Evolutionary conservation across 257 asterid species (phyloP).

Genomic region (Oldenlandia corymbosa): DNA sequence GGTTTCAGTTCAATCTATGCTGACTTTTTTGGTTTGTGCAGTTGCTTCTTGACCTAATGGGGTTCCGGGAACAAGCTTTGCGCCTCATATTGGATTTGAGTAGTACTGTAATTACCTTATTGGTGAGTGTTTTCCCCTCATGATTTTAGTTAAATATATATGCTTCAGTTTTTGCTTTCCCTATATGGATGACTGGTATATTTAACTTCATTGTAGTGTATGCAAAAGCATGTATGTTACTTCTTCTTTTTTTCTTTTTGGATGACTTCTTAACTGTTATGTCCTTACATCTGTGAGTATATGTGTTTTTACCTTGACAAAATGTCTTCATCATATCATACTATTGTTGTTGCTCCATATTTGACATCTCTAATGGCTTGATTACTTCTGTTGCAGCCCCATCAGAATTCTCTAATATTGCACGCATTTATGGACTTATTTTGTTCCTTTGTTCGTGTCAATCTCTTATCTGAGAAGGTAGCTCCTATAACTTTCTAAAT

Average conservation of each 20-base stretch:
- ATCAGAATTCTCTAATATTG: slow-evolving; percentile 91
- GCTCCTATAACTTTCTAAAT: slow-evolving; percentile 22
- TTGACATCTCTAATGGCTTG: slow-evolving; percentile 15
- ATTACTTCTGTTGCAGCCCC: slow-evolving; percentile 69
- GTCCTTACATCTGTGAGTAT: background rate
- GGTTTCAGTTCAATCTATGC: background rate
- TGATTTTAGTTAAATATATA: slow-evolving; percentile 10
- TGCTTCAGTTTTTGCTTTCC: background rate
- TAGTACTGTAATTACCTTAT: slow-evolving; percentile 94
- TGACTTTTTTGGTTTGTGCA: slow-evolving; percentile 38
- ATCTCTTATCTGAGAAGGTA: slow-evolving; percentile 90
- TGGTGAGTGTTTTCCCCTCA: slow-evolving; percentile 52
- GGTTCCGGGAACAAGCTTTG: slow-evolving; percentile 95
- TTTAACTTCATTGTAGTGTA: background rate
- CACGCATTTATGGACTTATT: slow-evolving; percentile 97
- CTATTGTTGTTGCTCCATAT: no score
- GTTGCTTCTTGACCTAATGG: slow-evolving; percentile 98
- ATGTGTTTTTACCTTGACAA: background rate
- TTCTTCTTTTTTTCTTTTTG: background rate
- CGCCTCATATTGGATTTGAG: slow-evolving; percentile 95
- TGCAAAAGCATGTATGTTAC: background rate
- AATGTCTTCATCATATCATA: background rate
- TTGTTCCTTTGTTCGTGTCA: slow-evolving; percentile 98
- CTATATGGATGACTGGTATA: background rate
- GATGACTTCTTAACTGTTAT: background rate